Percentiles rank a stretch among this genome's conserved stretches.
Conservation (phyloP, 192 early-diverging fungal genomes). For the Kappamyces sp. region DNA sequence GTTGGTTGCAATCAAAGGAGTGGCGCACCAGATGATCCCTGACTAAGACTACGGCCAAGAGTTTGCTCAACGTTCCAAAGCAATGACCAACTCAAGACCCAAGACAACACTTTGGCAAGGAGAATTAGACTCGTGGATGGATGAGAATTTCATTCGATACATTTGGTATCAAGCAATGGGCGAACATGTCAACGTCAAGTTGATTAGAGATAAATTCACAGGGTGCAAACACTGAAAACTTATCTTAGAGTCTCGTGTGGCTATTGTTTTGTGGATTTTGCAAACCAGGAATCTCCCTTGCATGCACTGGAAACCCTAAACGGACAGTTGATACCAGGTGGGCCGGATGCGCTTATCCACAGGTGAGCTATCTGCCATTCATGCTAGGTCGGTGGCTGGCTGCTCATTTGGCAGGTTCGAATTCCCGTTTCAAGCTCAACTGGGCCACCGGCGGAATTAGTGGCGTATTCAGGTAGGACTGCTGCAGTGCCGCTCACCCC, state of each 20-base stretch:
- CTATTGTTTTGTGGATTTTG: constrained; percentile 93
- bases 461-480: constrained; percentile 28
- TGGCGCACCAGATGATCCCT: too few relatives aligned
- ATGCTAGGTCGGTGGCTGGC: too few relatives aligned
- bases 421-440: constrained; percentile 84
- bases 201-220: constrained; percentile 88
- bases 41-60: too few relatives aligned
- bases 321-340: constrained; percentile 76
- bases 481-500: too few relatives aligned
- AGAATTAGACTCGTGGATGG: constrained; percentile 97
- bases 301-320: constrained; percentile 69
- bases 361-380: too few relatives aligned
- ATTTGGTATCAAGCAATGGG: constrained; percentile 73
- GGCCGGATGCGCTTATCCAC: neutral
- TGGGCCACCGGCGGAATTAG: constrained; percentile 84
- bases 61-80: too few relatives aligned
- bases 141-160: constrained; percentile 81
- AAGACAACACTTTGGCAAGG: constrained; percentile 71
- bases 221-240: constrained; percentile 44
- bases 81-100: too few relatives aligned
- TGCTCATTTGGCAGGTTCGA: constrained; percentile 20
- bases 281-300: constrained; percentile 57
- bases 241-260: constrained; percentile 53
- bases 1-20: too few relatives aligned
- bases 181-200: constrained; percentile 84